phyloP scores from a whole-genome alignment of 148 eudicot genomes.

The Chenopodium formosanum region DNA sequence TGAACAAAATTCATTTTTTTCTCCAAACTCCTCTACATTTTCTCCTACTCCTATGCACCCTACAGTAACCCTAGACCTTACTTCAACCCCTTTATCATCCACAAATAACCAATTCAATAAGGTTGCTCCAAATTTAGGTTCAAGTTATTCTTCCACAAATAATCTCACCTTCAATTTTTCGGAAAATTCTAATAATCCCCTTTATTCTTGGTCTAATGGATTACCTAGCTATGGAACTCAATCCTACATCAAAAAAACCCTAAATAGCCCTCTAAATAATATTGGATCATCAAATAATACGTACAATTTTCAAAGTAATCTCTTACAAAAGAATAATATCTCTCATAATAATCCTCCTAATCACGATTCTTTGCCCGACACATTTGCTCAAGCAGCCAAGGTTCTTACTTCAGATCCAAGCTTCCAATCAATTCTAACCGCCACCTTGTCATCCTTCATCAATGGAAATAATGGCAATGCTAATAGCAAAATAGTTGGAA shows the following conservation, averaged over 20 bases:
- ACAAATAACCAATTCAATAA: constrained; percentile 37
- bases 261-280: constrained; percentile 28
- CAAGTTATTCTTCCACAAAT: constrained; percentile 52
- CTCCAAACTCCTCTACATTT: constrained; percentile 45
- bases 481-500: constrained; percentile 14
- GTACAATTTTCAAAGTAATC: constrained; percentile 33
- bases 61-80: constrained; percentile 83
- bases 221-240: constrained; percentile 33
- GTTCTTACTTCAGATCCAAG: constrained; percentile 81
- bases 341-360: constrained; percentile 10
- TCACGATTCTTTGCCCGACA: constrained; percentile 39
- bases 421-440: constrained; percentile 68
- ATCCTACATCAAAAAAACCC: constrained; percentile 31
- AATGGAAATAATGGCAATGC: constrained; percentile 21
- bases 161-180: constrained; percentile 62
- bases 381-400: constrained; percentile 76
- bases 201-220: constrained; percentile 49
- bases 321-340: constrained; percentile 39
- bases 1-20: constrained; percentile 37
- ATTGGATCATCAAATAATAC: constrained; percentile 31
- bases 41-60: constrained; percentile 57
- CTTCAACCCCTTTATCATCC: constrained; percentile 45
- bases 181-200: constrained; percentile 23
- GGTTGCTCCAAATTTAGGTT: constrained; percentile 24
- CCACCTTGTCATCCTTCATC: constrained; percentile 70